These are phyloP conservation scores for Aspergillus fischeri DNA, from an alignment of 2,329 filamentous ascomycete genomes.

Conservation along the genomic window DNA sequence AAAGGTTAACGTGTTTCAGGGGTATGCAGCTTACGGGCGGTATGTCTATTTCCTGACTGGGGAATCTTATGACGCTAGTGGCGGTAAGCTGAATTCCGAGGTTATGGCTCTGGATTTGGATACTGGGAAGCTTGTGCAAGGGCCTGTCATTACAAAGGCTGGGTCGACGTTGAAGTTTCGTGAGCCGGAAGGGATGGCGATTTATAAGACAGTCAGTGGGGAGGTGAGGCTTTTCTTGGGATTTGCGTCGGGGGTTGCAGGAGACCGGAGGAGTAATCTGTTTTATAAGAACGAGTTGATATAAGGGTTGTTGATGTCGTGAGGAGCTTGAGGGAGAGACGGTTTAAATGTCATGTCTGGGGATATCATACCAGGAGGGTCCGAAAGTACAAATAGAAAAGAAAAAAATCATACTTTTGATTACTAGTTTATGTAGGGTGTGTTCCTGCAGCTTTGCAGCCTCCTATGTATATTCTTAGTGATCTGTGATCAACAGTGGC, in stretches of 20 bases:
- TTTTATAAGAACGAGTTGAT: conserved; percentile 19
- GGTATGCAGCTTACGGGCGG: conserved; percentile 15
- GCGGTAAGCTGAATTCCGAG: conserved; percentile 14
- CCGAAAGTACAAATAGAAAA: too few relatives aligned
- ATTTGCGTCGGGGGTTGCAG: conserved; percentile 17
- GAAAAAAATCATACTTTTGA: too few relatives aligned
- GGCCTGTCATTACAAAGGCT: conserved; percentile 16
- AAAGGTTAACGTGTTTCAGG: conserved; percentile 8
- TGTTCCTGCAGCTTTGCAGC: too few relatives aligned
- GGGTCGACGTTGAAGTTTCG: conserved; percentile 16
- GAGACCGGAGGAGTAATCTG: conserved; percentile 15
- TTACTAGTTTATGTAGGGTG: too few relatives aligned
- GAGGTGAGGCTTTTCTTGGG: conserved; percentile 19
- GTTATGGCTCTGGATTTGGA: conserved; percentile 16
- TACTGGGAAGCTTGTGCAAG: conserved; percentile 15
- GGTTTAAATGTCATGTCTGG: too few relatives aligned
- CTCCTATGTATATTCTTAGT: too few relatives aligned
- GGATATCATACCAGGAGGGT: too few relatives aligned
- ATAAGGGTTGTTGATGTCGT: not conserved
- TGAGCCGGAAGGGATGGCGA: conserved; percentile 19
- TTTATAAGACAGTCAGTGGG: conserved; percentile 16
- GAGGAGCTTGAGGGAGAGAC: too few relatives aligned
- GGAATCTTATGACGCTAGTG: conserved; percentile 11
- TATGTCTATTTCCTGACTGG: conserved; percentile 18
- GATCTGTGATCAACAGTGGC: too few relatives aligned